Evolutionary conservation across 768 basidiomycete species (phyloP), one percentile per base, ranked within the genome.

Genomic region (Tulasnella sp.): DNA sequence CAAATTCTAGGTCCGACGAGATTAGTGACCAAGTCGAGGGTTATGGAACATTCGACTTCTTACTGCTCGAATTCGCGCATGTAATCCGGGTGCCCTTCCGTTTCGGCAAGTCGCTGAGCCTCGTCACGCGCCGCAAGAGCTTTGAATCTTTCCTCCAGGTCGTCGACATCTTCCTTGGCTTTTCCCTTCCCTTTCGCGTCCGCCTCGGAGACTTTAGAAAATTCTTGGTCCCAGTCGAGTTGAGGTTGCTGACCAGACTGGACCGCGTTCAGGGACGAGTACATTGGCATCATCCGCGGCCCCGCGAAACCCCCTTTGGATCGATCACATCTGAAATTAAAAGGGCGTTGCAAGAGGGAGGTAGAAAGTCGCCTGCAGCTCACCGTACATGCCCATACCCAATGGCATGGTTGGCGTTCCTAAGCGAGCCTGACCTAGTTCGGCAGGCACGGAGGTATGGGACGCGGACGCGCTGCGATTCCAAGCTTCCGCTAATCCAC

Each of bases 131-230:
- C 34, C 11, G 62, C 40, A 12, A 71, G 36, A 5, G 70, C 39
- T 32, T 42, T 19, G 8, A 74, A 74, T 26, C 36, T 41, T 5
- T 74, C 73, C 32, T 64, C 74, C n/a, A 74, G 52, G 22, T 73
- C 74, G 70, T 75, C 73, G 34, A 78, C 75, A 62, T 79, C 79
- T 65, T 77, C 76, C 29, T 86, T 84, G 19, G 83, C 86, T 78
- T 93, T 95, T 1, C 90, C 92, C 78, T 96, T 98, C 16, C 88
- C 90, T 76, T 88, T 87, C 5, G 77, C 81, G 22, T 72, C 75
- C 75, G 75, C 75, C 19, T 67, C 64, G 40, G 66, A 64, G 29
- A 74, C 62, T 36, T 26, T 63, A 68, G 76, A 59, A 73, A 76
- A 62, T 37, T 76, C 75, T 75, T 73, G 71, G 66, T 77, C 67